These are phyloP conservation scores for Wickerhamomyces rabaulensis DNA, from an alignment of 805 yeast species.

Conservation along the genomic window DNA sequence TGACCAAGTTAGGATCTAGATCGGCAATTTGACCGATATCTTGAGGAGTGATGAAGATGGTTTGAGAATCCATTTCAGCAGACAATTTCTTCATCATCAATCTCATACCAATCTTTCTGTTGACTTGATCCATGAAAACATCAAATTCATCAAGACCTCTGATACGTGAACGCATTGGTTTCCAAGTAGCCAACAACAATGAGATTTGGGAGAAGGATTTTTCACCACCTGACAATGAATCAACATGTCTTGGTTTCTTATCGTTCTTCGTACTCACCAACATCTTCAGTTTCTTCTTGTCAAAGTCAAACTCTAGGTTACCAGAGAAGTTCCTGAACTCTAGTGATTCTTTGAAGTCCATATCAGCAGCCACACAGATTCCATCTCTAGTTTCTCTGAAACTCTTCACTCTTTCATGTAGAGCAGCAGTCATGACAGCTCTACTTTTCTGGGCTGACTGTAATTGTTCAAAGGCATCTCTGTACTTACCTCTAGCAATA, in stretches of 20 bases:
- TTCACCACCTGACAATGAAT: constrained; percentile 93
- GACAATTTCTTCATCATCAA: constrained; percentile 66
- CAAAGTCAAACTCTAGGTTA: constrained; percentile 56
- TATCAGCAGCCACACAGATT: constrained; percentile 43
- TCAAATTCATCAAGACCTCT: constrained; percentile 95
- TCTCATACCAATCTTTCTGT: constrained; percentile 72
- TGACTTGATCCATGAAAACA: constrained; percentile 94
- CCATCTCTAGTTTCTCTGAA: constrained; percentile 34
- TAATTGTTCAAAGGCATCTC: constrained; percentile 37
- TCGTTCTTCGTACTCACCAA: constrained; percentile 58
- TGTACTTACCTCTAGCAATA: constrained; percentile 36
- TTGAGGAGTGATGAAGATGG: constrained; percentile 91
- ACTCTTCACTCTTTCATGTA: constrained; percentile 38
- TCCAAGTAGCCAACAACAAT: constrained; percentile 85
- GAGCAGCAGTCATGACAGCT: constrained; percentile 28
- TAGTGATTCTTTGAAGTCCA: constrained; percentile 55
- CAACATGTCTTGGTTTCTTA: constrained; percentile 59
- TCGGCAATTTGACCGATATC: constrained; percentile 65
- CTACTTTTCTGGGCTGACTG: constrained; percentile 30
- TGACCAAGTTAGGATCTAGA: constrained; percentile 55
- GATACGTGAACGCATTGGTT: constrained; percentile 79
- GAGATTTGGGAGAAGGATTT: constrained; percentile 92
- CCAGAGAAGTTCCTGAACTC: constrained; percentile 72
- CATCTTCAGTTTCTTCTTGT: constrained; percentile 45
- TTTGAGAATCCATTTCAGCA: constrained; percentile 65